Evolutionary conservation across 1,139 yeast genomes (phyloP).

Genomic region (Candida sp.): DNA sequence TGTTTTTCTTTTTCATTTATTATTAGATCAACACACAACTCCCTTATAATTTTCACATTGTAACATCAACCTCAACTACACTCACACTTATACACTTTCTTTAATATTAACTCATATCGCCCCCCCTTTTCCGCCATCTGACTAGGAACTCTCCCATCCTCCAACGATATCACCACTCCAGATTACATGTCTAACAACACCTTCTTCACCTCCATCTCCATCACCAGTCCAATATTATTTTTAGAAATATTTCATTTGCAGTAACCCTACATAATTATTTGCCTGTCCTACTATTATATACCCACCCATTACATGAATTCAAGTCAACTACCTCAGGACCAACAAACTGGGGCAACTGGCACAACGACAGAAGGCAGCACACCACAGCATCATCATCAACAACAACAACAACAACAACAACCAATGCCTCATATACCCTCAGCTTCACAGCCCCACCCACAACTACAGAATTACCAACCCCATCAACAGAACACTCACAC

Average conservation of each 20-base stretch:
- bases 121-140: too few relatives aligned
- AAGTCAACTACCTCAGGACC: slow-evolving; percentile 5
- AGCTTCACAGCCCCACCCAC: neutral
- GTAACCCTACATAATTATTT: neutral
- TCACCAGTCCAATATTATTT: neutral
- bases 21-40: neutral
- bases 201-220: neutral
- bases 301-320: slow-evolving; percentile 1
- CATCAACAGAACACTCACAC: slow-evolving; percentile 3
- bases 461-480: slow-evolving; percentile 5
- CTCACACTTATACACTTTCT: too few relatives aligned
- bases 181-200: neutral
- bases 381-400: slow-evolving; percentile 5
- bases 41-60: neutral
- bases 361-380: slow-evolving; percentile 10
- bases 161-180: neutral
- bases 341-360: neutral
- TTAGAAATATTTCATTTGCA: slow-evolving; percentile 1
- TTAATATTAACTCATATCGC: too few relatives aligned
- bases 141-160: too few relatives aligned
- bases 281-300: neutral
- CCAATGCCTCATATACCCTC: slow-evolving; percentile 3
- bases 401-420: neutral
- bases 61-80: too few relatives aligned
- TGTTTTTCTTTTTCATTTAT: neutral